A percentile compares a stretch with the other conserved stretches of the same genome.
phyloP scores from a whole-genome alignment of 371 early-diverging fungal genomes.

The Haplosporangium sp. region DNA sequence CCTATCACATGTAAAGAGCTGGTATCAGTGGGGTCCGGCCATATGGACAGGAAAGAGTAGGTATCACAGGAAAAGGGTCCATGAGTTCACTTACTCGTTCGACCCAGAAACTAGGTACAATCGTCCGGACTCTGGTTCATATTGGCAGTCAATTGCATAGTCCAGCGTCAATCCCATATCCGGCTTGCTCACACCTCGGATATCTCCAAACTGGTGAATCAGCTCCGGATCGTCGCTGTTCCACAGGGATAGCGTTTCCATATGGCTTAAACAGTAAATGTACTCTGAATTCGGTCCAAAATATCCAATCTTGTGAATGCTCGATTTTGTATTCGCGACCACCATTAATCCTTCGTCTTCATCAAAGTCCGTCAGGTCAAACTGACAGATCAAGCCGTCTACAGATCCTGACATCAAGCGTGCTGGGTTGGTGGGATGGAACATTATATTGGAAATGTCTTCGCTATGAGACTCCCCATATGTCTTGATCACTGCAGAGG shows the following conservation, averaged over 20 bases:
- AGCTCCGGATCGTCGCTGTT: conserved; percentile 53
- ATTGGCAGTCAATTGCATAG: conserved; percentile 87
- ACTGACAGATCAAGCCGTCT: conserved; percentile 83
- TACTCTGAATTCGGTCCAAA: conserved; percentile 92
- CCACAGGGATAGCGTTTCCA: conserved; percentile 87
- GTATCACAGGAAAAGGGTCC: background rate
- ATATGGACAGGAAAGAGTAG: conserved; percentile 1
- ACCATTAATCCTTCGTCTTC: conserved; percentile 91
- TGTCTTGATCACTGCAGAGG: conserved; percentile 53
- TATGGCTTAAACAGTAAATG: conserved; percentile 86
- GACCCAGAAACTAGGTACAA: conserved; percentile 87
- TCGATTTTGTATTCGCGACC: conserved; percentile 84
- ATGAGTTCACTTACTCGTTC: conserved; percentile 65
- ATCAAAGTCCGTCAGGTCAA: conserved; percentile 75
- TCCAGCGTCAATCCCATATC: conserved; percentile 68
- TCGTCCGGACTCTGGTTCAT: conserved; percentile 73
- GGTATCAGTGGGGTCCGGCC: background rate
- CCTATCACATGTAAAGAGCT: conserved; percentile 42
- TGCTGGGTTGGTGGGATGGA: conserved; percentile 75
- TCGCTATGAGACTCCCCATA: conserved; percentile 91
- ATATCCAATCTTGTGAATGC: conserved; percentile 85
- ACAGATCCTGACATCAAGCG: conserved; percentile 77
- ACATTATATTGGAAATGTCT: conserved; percentile 90
- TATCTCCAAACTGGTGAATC: conserved; percentile 71
- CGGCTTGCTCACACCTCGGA: conserved; percentile 63